These are phyloP conservation scores for Saccharomycopsis capsularis DNA, from an alignment of 805 yeast genomes.

Conservation along the genomic window DNA sequence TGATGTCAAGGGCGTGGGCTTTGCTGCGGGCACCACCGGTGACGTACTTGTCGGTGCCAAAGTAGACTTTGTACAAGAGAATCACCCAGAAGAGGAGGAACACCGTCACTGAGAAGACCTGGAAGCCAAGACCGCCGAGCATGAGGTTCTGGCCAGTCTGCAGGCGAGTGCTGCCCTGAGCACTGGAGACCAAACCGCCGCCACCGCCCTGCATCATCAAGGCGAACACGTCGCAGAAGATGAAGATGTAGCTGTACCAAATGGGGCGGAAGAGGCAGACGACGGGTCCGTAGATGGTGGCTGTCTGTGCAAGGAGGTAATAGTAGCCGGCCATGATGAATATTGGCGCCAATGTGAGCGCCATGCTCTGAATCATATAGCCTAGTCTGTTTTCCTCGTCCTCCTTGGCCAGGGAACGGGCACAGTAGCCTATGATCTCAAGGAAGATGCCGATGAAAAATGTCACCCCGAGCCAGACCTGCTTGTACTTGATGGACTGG, in stretches of 20 bases:
- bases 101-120: conserved; percentile 59
- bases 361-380: conserved; percentile 57
- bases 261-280: conserved; percentile 36
- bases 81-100: conserved; percentile 46
- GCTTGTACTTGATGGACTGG: conserved; percentile 40
- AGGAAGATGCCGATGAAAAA: conserved; percentile 49
- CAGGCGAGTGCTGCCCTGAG: conserved; percentile 24
- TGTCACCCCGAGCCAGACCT: conserved; percentile 61
- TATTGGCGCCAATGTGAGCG: conserved; percentile 72
- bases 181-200: conserved; percentile 61
- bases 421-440: conserved; percentile 64
- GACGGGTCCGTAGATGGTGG: conserved; percentile 54
- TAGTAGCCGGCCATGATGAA: conserved; percentile 80
- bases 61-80: conserved; percentile 35
- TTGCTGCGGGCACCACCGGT: no score
- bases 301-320: conserved; percentile 57
- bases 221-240: conserved; percentile 57
- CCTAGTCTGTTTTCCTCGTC: conserved; percentile 31
- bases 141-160: conserved; percentile 66
- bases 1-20: neutral
- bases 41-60: neutral
- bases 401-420: conserved; percentile 42
- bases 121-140: conserved; percentile 73
- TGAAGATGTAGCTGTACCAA: conserved; percentile 53
- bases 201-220: conserved; percentile 66